Evolutionary conservation across 495 filamentous ascomycete species (phyloP).

Genomic region (Neurospora discreta): DNA sequence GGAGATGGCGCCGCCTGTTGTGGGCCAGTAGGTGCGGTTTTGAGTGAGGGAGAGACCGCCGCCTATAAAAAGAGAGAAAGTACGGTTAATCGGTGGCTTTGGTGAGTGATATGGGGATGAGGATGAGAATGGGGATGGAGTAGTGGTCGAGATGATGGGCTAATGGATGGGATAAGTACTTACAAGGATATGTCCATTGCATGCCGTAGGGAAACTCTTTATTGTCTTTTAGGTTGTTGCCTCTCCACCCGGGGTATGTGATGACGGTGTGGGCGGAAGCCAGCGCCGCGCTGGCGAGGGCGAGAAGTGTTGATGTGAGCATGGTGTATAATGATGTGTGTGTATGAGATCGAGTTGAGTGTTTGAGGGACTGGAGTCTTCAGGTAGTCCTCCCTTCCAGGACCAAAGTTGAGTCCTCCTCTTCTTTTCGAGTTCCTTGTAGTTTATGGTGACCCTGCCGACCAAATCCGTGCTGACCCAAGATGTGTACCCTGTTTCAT

Average conservation of each 20-base stretch:
- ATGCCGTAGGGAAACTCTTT: constrained; percentile 80
- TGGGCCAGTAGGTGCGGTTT: constrained; percentile 89
- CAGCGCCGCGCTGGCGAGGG: constrained; percentile 38
- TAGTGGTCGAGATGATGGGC: background rate
- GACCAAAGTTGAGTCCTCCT: background rate
- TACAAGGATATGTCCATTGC: constrained; percentile 99
- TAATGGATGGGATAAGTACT: constrained; percentile 21
- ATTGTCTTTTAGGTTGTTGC: constrained; percentile 81
- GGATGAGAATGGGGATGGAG: background rate
- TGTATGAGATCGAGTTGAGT: background rate
- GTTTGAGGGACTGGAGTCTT: background rate
- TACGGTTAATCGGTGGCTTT: constrained; percentile 5
- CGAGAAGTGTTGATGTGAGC: constrained; percentile 40
- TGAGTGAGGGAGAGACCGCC: constrained; percentile 68
- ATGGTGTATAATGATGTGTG: constrained; percentile 28
- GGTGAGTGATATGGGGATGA: background rate
- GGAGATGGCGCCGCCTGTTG: constrained; percentile 71
- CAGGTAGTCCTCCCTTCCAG: background rate
- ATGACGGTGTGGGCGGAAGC: constrained; percentile 76
- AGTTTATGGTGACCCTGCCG: background rate
- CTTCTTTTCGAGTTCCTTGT: background rate
- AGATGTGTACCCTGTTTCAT: background rate
- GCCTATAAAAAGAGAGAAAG: constrained; percentile 40
- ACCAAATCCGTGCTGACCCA: background rate
- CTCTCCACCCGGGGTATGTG: constrained; percentile 89